phyloP scores from a whole-genome alignment of 441 rosid genomes.

The Corymbia citriodora region DNA sequence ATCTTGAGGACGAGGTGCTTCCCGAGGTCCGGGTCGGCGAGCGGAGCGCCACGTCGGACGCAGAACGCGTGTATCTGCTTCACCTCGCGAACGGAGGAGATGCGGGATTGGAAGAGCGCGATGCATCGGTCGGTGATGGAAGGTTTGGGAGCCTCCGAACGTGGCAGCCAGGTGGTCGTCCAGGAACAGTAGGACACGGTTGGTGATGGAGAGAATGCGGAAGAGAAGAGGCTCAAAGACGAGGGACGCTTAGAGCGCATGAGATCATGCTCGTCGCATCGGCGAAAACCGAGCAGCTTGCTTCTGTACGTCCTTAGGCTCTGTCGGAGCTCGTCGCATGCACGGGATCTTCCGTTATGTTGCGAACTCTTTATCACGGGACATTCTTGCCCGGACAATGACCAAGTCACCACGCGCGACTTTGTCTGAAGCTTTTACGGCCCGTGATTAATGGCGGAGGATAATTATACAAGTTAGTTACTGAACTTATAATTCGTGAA shows the following conservation, averaged over 20 bases:
- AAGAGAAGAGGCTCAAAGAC: neutral
- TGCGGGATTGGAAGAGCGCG: slow-evolving; percentile 33
- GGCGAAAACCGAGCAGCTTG: neutral
- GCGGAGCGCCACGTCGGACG: slow-evolving; percentile 45
- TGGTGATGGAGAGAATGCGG: neutral
- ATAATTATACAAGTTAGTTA: too few species aligned
- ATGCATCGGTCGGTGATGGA: slow-evolving; percentile 42
- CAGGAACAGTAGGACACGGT: neutral
- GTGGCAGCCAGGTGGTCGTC: neutral
- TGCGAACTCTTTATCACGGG: neutral
- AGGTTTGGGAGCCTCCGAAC: slow-evolving; percentile 5
- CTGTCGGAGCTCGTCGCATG: neutral
- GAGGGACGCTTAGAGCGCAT: slow-evolving; percentile 4
- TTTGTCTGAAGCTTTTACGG: neutral
- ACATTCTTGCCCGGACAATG: neutral
- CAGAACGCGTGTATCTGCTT: slow-evolving; percentile 65
- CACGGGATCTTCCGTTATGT: neutral
- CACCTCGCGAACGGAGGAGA: slow-evolving; percentile 37
- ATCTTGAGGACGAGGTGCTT: slow-evolving; percentile 52
- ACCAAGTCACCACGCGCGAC: neutral
- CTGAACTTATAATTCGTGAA: too few species aligned
- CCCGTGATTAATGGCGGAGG: too few species aligned
- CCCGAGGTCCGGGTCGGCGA: slow-evolving; percentile 30
- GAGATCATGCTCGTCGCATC: neutral
- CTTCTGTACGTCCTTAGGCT: neutral